A percentile compares a stretch with the other conserved stretches of the same genome.
Conservation (phyloP, 1,139 yeast species). For the Pichia sp. region DNA sequence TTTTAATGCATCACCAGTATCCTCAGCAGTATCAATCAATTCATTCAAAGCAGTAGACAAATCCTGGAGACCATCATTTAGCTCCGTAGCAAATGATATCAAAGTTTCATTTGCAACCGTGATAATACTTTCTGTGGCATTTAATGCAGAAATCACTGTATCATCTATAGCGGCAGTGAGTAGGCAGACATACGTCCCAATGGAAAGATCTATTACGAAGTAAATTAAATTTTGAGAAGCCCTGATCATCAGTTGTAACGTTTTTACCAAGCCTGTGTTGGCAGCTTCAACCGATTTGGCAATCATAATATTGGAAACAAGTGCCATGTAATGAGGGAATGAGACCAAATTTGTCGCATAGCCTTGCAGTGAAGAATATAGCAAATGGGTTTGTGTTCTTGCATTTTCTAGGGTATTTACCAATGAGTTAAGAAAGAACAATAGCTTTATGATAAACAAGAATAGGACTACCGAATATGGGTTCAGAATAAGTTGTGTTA, state of each 20-base stretch:
- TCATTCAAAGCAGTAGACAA: conserved; percentile 51
- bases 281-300: conserved; percentile 44
- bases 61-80: conserved; percentile 60
- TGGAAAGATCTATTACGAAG: conserved; percentile 64
- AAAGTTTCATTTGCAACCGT: conserved; percentile 59
- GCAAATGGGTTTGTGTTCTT: conserved; percentile 34
- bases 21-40: conserved; percentile 37
- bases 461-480: conserved; percentile 46
- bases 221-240: conserved; percentile 57
- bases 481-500: conserved; percentile 60
- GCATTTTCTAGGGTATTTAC: conserved; percentile 37
- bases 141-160: conserved; percentile 66
- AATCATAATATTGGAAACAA: conserved; percentile 50
- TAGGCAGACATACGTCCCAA: conserved; percentile 86
- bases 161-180: conserved; percentile 71
- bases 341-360: conserved; percentile 42
- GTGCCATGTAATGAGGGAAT: conserved; percentile 55
- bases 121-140: conserved; percentile 63
- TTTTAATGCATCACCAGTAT: conserved; percentile 42
- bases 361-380: conserved; percentile 46
- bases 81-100: conserved; percentile 48
- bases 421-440: conserved; percentile 45
- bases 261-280: conserved; percentile 41
- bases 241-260: conserved; percentile 44
- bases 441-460: conserved; percentile 47